Conservation (phyloP, 306 rosid species). For the Malus sylvestris region DNA sequence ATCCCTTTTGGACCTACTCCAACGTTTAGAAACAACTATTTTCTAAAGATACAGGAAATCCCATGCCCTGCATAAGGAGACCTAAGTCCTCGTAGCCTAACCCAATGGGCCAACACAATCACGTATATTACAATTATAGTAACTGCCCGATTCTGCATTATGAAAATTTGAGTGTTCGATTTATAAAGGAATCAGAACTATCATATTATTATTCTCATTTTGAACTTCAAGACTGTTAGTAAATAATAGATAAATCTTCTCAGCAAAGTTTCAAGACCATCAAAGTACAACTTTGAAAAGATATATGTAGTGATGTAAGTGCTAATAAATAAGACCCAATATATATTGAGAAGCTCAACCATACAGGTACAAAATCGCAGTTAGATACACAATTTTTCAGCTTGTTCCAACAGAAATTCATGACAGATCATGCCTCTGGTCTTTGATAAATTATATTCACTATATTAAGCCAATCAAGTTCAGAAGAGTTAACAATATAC, state of each 20-base stretch:
- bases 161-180: not conserved
- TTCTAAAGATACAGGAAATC: too few species aligned
- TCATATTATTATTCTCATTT: not conserved
- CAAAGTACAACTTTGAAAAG: not conserved
- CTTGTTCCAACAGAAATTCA: not conserved
- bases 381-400: not conserved
- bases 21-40: too few species aligned
- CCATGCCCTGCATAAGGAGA: not conserved
- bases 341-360: not conserved
- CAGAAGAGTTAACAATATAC: not conserved
- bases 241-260: not conserved
- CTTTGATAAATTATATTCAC: not conserved
- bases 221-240: not conserved
- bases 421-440: not conserved
- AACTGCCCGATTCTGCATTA: not conserved
- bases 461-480: not conserved
- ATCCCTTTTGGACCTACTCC: too few species aligned
- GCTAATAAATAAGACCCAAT: not conserved
- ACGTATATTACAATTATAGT: too few species aligned
- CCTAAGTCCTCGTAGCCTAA: not conserved
- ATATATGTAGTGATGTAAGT: not conserved
- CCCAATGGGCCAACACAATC: too few species aligned
- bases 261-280: not conserved
- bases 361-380: not conserved
- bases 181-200: not conserved